Evolutionary conservation across 306 rosid species (phyloP).

Genomic region (Hippophae rhamnoides): DNA sequence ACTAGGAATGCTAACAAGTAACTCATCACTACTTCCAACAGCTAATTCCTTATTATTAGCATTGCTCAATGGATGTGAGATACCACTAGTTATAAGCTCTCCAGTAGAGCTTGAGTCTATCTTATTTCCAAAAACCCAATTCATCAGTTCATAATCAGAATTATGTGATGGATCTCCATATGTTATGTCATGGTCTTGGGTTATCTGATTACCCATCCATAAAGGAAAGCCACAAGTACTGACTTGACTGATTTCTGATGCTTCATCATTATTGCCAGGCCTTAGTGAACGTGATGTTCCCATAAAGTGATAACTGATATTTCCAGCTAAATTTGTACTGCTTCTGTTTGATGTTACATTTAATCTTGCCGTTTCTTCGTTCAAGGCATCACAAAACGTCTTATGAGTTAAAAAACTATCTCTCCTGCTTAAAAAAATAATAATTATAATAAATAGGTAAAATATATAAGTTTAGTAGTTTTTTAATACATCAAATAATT

Average conservation of each 20-base stretch:
- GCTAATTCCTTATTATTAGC: conserved; percentile 22
- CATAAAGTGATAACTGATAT: conserved; percentile 41
- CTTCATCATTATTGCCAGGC: conserved; percentile 16
- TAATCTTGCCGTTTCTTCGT: conserved; percentile 84
- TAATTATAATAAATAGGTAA: too few species aligned
- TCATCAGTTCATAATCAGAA: conserved; percentile 32
- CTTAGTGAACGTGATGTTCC: conserved; percentile 24
- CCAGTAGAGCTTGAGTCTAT: conserved; percentile 10
- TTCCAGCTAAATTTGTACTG: conserved; percentile 15
- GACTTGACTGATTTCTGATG: conserved; percentile 16
- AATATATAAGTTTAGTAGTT: too few species aligned
- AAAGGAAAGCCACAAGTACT: conserved; percentile 36
- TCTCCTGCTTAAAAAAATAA: conserved; percentile 40
- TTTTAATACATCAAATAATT: too few species aligned
- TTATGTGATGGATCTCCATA: conserved; percentile 25
- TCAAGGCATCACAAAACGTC: conserved; percentile 85
- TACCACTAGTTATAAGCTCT: conserved; percentile 23
- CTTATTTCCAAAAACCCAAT: conserved; percentile 59
- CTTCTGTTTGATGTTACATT: conserved; percentile 49
- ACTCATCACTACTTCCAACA: not conserved
- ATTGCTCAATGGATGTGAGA: conserved; percentile 29
- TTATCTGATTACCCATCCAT: conserved; percentile 38
- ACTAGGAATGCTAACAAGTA: conserved; percentile 27
- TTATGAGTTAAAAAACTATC: conserved; percentile 89
- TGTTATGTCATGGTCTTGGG: conserved; percentile 14